phyloP scores from a whole-genome alignment of 306 rosid genomes.

The Inga laurina region DNA sequence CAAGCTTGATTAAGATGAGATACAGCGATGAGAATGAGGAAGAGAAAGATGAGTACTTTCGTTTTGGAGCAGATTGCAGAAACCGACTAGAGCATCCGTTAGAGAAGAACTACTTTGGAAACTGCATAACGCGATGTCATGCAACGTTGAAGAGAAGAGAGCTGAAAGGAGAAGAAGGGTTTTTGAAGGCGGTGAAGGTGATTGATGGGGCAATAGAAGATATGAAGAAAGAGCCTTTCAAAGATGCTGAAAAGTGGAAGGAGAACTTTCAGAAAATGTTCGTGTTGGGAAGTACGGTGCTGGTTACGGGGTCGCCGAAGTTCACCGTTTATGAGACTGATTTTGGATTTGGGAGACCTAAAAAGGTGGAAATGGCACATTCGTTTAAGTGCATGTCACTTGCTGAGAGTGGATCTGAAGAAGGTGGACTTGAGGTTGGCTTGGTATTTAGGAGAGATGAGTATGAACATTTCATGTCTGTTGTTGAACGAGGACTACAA shows the following conservation, averaged over 20 bases:
- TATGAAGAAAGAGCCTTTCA: slow-evolving; percentile 9
- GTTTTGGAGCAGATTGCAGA: slow-evolving; percentile 42
- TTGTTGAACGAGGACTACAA: slow-evolving; percentile 25
- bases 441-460: slow-evolving; percentile 19
- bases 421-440: slow-evolving; percentile 48
- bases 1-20: slow-evolving; percentile 29
- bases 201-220: slow-evolving; percentile 19
- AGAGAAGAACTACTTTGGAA: slow-evolving; percentile 40
- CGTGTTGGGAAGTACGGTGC: background rate
- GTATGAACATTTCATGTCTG: slow-evolving; percentile 14
- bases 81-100: slow-evolving; percentile 24
- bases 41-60: slow-evolving; percentile 16
- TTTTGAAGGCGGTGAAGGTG: slow-evolving; percentile 31
- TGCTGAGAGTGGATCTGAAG: slow-evolving; percentile 34
- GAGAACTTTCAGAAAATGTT: background rate
- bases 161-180: slow-evolving; percentile 32
- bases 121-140: slow-evolving; percentile 37
- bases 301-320: slow-evolving; percentile 34
- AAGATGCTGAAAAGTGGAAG: slow-evolving; percentile 2
- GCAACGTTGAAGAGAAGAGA: slow-evolving; percentile 35
- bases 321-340: slow-evolving; percentile 42
- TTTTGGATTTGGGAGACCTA: slow-evolving; percentile 48
- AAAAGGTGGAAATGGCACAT: slow-evolving; percentile 46
- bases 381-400: slow-evolving; percentile 38
- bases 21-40: background rate